Evolutionary conservation across 345 rosid species (phyloP), one percentile per base, ranked within the genome.

Genomic region (Eucalyptus caleyi): DNA sequence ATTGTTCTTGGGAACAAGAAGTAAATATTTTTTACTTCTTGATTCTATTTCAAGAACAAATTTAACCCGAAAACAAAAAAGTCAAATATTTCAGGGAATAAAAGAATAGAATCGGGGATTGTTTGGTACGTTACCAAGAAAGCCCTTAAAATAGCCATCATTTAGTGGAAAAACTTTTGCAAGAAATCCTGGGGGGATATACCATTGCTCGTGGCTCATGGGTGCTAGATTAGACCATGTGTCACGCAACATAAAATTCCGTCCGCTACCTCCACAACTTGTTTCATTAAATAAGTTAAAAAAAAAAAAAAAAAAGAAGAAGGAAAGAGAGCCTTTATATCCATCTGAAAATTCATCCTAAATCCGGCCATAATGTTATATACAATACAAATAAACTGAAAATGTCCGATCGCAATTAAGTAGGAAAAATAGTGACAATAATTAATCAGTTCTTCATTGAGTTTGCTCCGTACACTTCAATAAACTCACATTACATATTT

Each of bases 241-340:
- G 18, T 65, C 40, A 16, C 21, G 11, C 40, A 16, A 67, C 40
- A n/a, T n/a, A 65, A 53, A 9, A 53, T 10, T 53, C 59, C 59
- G 56, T 19, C 24, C 10, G 10, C 56, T 65, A 65, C 77, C 40
- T 67, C 11, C 40, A 15, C 40, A 67, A 67, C 77, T n/a, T n/a
- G 37, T 67, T 16, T 67, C 40, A 67, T 32, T 32, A 32, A 32
- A 67, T 8, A 16, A 32, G 80, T 7, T 4, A 65, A 14, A 27
- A 4, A 27, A n/a, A 65, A 6, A 65, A 6, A 27, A 4, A 2
- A 13, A 60, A 0, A 16, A 16, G 3, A 51, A 19, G 2, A 7
- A 13, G 8, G 18, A 62, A 30, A n/a, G 37, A 65, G 19, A n/a
- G 37, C 77, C 77, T n/a, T 65, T 13, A 16, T 67, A 32, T 67